Base-by-base conservation (phyloP, 805 yeast species). In the Cyberlindnera mycetangii region DNA sequence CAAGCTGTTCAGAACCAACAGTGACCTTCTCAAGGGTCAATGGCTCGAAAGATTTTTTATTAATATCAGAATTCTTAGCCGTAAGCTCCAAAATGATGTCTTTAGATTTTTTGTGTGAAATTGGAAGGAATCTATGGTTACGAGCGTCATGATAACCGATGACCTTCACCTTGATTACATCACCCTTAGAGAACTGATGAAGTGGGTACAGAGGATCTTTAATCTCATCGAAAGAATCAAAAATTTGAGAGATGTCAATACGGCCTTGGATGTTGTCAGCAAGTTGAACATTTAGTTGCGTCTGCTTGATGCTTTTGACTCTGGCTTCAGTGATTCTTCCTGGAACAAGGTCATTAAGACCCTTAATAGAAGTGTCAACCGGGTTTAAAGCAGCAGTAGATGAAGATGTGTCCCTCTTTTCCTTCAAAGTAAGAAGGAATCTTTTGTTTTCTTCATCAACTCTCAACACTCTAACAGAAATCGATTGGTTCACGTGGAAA, bases 181-280 rank as follows among this genome's bases (percentile, higher is more conserved):
- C 76, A 39, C 84, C 92, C 42, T 68, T 71, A 42, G 75, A 69
- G 69, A 82, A 86, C 32, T 69, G 65, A 1, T 74, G 59, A 35
- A 87, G 69, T 25, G 95, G 95, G 34, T 73, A 68, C 47, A 68
- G 71, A 17, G 64, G 62, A 58, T 87, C 80, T 42, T 71, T 65
- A 37, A 89, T 83, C 22, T 78, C 83, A 2, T 68, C 64, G 48
- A 69, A 63, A 0, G 62, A 53, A 42, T 78, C 80, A 64, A 77
- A 85, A 32, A 85, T 68, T 64, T 89, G 85, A 15, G 89, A 76
- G 15, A 83, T 71, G 55, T 88, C 95, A 47, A 90, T 66, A 60
- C 95, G 78, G 31, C 95, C 97, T 55, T 78, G 85, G 49, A 81
- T 70, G 59, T 85, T 82, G 48, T 84, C 93, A 42, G 93, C 89